These are phyloP conservation scores for Eimeria praecox DNA, from an alignment of 169 alveolate genomes.

Conservation along the genomic window DNA sequence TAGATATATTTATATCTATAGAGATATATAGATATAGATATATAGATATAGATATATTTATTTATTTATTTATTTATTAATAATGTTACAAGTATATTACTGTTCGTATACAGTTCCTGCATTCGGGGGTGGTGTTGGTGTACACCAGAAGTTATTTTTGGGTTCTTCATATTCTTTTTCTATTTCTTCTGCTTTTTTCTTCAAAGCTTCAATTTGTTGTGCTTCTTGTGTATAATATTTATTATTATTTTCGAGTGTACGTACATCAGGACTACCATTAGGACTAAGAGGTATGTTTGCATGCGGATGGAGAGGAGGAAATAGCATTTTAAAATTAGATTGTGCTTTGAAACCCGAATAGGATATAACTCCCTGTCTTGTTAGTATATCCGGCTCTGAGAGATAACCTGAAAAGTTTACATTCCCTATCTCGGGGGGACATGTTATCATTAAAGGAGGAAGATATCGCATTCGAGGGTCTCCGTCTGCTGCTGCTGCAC, in stretches of 20 bases:
- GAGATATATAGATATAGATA: no score
- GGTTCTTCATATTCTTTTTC: background rate
- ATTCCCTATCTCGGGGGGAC: conserved; percentile 89
- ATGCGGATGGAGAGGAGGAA: conserved; percentile 89
- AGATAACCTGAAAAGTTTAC: conserved; percentile 85
- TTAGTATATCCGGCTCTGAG: conserved; percentile 87
- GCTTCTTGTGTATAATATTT: background rate
- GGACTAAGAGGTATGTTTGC: conserved; percentile 86
- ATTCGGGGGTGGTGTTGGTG: background rate
- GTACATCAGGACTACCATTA: conserved; percentile 87
- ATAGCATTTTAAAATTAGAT: conserved; percentile 86
- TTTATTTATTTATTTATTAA: background rate
- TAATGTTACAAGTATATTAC: background rate
- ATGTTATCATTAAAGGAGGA: conserved; percentile 88
- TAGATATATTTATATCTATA: no score
- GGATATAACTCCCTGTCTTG: conserved; percentile 87
- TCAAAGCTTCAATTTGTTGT: conserved; percentile 29
- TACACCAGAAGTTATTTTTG: background rate
- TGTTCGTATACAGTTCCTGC: conserved; percentile 57
- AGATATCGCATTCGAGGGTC: conserved; percentile 74
- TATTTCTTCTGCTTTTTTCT: conserved; percentile 20
- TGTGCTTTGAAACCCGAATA: conserved; percentile 86
- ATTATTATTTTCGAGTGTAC: conserved; percentile 58
- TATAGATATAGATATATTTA: no score
- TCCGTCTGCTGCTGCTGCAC: conserved; percentile 67